These are phyloP conservation scores for Pseudocercospora eumusae DNA, from an alignment of 2,329 filamentous ascomycete species.

Conservation along the genomic window DNA sequence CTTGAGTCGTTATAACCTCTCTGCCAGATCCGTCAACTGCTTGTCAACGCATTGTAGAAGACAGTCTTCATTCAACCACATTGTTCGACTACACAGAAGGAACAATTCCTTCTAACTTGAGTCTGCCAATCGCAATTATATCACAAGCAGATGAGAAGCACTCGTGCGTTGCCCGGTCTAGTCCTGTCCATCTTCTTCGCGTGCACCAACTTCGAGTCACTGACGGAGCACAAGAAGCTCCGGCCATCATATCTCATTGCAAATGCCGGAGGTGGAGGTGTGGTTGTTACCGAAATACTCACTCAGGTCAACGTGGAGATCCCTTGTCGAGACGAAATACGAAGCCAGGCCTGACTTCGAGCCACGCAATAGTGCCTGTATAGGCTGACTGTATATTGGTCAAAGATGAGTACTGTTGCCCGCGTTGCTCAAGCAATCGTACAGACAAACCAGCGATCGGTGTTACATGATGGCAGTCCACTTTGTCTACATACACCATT, in stretches of 20 bases:
- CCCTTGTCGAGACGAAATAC: neutral
- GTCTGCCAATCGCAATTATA: too few relatives aligned
- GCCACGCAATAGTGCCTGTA: neutral
- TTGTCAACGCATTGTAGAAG: too few relatives aligned
- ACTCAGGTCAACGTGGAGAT: neutral
- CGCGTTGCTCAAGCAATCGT: neutral
- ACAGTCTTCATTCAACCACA: too few relatives aligned
- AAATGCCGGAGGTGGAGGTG: neutral
- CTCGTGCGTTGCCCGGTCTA: too few relatives aligned
- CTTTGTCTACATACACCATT: neutral
- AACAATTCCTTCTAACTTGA: too few relatives aligned
- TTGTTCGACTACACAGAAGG: too few relatives aligned
- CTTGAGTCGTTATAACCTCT: too few relatives aligned
- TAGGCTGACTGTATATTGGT: neutral
- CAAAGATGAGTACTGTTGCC: neutral
- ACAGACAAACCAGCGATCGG: neutral
- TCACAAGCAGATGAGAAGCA: too few relatives aligned
- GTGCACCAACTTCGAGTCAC: neutral
- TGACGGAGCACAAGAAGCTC: neutral
- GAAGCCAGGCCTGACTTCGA: neutral
- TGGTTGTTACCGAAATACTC: neutral
- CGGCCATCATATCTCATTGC: neutral
- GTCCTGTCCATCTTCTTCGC: too few relatives aligned
- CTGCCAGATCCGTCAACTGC: too few relatives aligned
- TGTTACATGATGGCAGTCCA: neutral